phyloP scores from a whole-genome alignment of 305 asterid genomes.

The Salvia sclarea region DNA sequence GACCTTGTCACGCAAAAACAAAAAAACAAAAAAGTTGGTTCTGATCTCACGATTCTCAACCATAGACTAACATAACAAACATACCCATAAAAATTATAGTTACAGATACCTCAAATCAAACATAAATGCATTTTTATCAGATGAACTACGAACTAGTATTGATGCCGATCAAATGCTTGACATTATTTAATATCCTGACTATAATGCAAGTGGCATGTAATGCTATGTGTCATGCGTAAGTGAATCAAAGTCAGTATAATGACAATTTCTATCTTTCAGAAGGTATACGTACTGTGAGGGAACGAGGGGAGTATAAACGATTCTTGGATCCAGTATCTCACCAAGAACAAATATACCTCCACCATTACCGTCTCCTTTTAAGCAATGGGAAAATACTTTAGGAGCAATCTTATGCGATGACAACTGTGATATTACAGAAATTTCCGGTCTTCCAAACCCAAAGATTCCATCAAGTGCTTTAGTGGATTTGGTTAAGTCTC shows the following conservation, averaged over 20 bases:
- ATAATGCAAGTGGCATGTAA: slow-evolving; percentile 1
- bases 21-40: background rate
- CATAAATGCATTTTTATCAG: background rate
- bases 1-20: background rate
- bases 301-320: slow-evolving; percentile 91
- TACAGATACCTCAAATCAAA: slow-evolving; percentile 2
- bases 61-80: slow-evolving; percentile 1
- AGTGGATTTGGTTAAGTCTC: slow-evolving; percentile 79
- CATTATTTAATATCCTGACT: background rate
- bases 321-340: slow-evolving; percentile 85
- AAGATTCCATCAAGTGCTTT: slow-evolving; percentile 92
- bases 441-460: slow-evolving; percentile 81
- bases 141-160: background rate
- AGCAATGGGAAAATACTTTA: slow-evolving; percentile 81
- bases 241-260: slow-evolving; percentile 17
- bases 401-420: slow-evolving; percentile 83
- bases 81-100: slow-evolving; percentile 12
- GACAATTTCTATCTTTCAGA: slow-evolving; percentile 29
- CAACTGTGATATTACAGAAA: slow-evolving; percentile 78
- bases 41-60: background rate
- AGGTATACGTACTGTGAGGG: slow-evolving; percentile 83
- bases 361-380: slow-evolving; percentile 86
- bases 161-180: slow-evolving; percentile 11
- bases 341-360: slow-evolving; percentile 95
- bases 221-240: background rate